Percentiles rank a stretch among this genome's conserved stretches.
phyloP scores from a whole-genome alignment of 805 yeast genomes.

The Ascoidea tarda region DNA sequence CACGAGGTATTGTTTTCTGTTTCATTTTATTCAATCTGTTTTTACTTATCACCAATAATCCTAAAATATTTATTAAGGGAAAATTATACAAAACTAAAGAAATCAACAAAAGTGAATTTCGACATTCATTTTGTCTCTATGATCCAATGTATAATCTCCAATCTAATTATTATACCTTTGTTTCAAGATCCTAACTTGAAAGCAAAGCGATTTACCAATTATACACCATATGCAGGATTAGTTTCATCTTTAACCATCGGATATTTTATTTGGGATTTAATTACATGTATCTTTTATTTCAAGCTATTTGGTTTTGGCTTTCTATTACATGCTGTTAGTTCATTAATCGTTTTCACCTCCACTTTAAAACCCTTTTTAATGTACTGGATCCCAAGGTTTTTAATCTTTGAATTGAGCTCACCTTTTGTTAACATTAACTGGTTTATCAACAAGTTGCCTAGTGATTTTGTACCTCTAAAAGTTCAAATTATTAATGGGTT shows the following conservation, averaged over 20 bases:
- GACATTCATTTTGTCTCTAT: conserved; percentile 86
- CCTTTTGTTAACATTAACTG: conserved; percentile 93
- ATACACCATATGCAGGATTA: conserved; percentile 63
- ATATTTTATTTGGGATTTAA: conserved; percentile 83
- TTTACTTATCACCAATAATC: conserved; percentile 35
- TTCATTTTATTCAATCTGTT: conserved; percentile 42
- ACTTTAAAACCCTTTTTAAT: conserved; percentile 63
- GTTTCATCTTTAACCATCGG: conserved; percentile 65
- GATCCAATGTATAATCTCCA: conserved; percentile 64
- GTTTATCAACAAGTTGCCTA: conserved; percentile 72
- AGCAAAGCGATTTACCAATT: conserved; percentile 45
- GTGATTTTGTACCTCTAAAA: conserved; percentile 41
- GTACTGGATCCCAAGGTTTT: conserved; percentile 71
- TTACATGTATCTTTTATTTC: conserved; percentile 50
- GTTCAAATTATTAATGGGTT: conserved; percentile 58
- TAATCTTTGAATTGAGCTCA: conserved; percentile 78
- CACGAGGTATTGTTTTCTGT: conserved; percentile 62
- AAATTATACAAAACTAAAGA: conserved; percentile 32
- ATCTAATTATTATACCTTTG: conserved; percentile 47
- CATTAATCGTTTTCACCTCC: conserved; percentile 55
- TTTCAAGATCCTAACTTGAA: conserved; percentile 37
- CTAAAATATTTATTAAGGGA: conserved; percentile 35
- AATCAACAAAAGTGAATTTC: conserved; percentile 49
- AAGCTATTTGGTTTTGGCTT: conserved; percentile 70
- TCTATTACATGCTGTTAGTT: conserved; percentile 71